Conservation (phyloP, 768 basidiomycete species). For the Hygrocybe coccinea region DNA sequence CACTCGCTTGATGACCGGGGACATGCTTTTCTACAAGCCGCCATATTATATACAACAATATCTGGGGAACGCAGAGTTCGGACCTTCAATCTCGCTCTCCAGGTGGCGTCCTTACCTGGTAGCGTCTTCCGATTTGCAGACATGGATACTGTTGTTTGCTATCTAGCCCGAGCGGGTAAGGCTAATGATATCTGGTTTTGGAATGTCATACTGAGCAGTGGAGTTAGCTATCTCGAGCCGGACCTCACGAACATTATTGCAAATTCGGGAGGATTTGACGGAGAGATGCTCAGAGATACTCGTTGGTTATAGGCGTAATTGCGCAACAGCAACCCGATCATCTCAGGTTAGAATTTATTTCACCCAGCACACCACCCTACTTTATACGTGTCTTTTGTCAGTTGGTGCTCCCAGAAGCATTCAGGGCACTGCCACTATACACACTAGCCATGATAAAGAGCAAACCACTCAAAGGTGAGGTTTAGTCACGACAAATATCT, state of each 20-base stretch:
- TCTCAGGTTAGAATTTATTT: constrained; percentile 61
- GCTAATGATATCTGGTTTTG: constrained; percentile 1
- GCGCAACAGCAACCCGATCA: constrained; percentile 69
- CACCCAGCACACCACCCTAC: background rate
- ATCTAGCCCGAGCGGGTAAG: constrained; percentile 75
- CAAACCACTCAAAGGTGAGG: constrained; percentile 86
- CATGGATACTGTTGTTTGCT: constrained; percentile 73
- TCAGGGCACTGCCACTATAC: constrained; percentile 80
- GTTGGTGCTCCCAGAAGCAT: constrained; percentile 93
- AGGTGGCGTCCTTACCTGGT: constrained; percentile 76
- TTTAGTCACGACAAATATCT: background rate
- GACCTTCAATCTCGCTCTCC: constrained; percentile 79
- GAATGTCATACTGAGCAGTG: background rate
- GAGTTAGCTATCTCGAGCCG: constrained; percentile 66
- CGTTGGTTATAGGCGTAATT: constrained; percentile 82
- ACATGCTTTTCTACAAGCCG: constrained; percentile 79
- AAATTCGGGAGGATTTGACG: constrained; percentile 81
- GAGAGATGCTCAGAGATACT: constrained; percentile 79
- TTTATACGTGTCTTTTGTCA: constrained; percentile 29
- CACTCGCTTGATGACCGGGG: constrained; percentile 59
- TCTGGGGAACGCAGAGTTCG: constrained; percentile 79
- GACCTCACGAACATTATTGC: constrained; percentile 52
- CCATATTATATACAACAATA: constrained; percentile 78
- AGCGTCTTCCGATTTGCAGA: constrained; percentile 91
- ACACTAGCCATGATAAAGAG: constrained; percentile 78